Conservation (phyloP, 257 asterid genomes). For the Perilla frutescens region DNA sequence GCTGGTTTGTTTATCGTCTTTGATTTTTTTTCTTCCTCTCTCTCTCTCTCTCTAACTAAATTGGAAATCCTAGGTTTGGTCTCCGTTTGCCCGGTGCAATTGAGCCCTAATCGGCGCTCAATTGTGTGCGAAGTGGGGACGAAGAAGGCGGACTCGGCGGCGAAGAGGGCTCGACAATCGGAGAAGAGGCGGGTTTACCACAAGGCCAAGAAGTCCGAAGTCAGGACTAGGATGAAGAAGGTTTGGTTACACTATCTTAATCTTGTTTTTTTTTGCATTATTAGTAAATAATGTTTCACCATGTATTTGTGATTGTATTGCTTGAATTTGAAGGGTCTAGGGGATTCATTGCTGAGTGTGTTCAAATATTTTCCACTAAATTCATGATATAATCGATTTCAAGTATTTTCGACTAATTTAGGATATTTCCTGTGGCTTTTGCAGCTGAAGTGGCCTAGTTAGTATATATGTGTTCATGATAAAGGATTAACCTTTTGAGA, state of each 20-base stretch:
- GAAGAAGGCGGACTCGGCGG: conserved; percentile 93
- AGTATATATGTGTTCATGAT: not conserved
- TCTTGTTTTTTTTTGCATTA: not conserved
- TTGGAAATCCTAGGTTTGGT: conserved; percentile 45
- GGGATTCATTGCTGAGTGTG: not conserved
- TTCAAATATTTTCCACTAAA: not conserved
- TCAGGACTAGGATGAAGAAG: conserved; percentile 92
- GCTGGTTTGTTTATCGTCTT: not conserved
- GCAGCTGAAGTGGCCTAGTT: not conserved
- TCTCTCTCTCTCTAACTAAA: not conserved
- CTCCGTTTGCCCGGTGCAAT: conserved; percentile 50
- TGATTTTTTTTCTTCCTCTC: not conserved
- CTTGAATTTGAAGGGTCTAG: not conserved
- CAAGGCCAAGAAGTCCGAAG: conserved; percentile 76
- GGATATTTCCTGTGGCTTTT: not conserved
- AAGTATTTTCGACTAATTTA: no score
- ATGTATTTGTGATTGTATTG: not conserved
- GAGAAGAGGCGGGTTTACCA: conserved; percentile 88
- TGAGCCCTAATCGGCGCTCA: conserved; percentile 50
- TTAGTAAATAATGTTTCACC: no score
- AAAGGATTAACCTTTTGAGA: not conserved
- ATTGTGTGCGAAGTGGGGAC: conserved; percentile 82
- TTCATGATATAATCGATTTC: conserved; percentile 6
- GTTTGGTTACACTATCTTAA: conserved; percentile 35
- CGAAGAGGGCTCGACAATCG: conserved; percentile 95